phyloP scores from a whole-genome alignment of 2,329 filamentous ascomycete genomes.

The Sporothrix brasiliensis region DNA sequence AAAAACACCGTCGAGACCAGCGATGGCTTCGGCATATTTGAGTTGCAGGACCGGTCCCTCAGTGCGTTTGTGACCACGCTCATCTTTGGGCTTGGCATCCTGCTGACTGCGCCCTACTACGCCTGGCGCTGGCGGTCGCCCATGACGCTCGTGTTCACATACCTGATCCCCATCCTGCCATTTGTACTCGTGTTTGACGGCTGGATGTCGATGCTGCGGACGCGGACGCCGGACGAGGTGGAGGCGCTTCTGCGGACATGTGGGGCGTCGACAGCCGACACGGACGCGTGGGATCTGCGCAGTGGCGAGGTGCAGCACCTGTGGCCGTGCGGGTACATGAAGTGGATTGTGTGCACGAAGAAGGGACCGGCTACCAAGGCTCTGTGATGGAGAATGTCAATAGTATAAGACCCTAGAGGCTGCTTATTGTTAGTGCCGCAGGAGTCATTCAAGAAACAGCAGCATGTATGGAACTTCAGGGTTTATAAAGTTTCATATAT shows the following conservation, averaged over 20 bases:
- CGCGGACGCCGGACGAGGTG: constrained; percentile 68
- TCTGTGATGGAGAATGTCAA: background rate
- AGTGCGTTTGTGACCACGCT: constrained; percentile 57
- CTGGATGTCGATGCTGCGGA: constrained; percentile 66
- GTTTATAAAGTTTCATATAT: too few relatives aligned
- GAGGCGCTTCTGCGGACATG: constrained; percentile 59
- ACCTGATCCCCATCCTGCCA: constrained; percentile 66
- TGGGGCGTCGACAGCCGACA: constrained; percentile 45
- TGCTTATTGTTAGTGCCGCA: background rate
- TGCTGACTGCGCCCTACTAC: constrained; percentile 57
- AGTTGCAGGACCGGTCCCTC: constrained; percentile 69
- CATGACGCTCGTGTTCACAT: constrained; percentile 66
- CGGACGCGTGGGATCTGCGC: constrained; percentile 52
- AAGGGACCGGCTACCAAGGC: background rate
- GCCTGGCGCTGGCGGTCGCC: constrained; percentile 57
- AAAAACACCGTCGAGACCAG: constrained; percentile 65
- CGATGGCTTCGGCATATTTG: constrained; percentile 71
- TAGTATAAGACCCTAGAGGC: too few relatives aligned
- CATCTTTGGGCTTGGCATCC: constrained; percentile 55
- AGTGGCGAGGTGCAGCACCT: constrained; percentile 54
- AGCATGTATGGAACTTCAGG: too few relatives aligned
- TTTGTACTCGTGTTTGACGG: constrained; percentile 71
- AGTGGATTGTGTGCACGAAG: constrained; percentile 54
- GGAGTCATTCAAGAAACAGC: too few relatives aligned
- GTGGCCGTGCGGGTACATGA: constrained; percentile 55